A percentile compares a stretch with the other conserved stretches of the same genome.
Conservation (phyloP, 768 basidiomycete genomes). For the Pholiota microspora region DNA sequence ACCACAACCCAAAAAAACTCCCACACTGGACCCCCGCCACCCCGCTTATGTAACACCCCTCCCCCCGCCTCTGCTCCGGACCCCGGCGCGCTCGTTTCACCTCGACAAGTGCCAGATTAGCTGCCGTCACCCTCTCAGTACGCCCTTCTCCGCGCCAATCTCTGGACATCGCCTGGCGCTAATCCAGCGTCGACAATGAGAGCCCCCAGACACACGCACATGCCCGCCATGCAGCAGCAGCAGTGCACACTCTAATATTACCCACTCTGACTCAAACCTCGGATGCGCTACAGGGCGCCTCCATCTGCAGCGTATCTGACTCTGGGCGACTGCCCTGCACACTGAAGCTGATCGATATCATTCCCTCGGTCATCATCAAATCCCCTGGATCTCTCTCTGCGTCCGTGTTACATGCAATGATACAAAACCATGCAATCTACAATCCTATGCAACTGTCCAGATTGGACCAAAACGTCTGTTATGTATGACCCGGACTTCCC, state of each 20-base stretch:
- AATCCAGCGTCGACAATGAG: background rate
- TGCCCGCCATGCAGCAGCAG: background rate
- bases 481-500: too few species aligned
- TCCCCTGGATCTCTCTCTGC: background rate
- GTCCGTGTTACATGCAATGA: background rate
- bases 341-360: too few species aligned
- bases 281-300: too few species aligned
- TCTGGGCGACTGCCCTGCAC: background rate
- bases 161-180: background rate
- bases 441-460: too few species aligned
- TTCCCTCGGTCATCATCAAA: background rate
- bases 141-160: too few species aligned
- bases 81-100: background rate
- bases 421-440: background rate
- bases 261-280: background rate
- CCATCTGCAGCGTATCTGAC: background rate
- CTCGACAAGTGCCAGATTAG: background rate
- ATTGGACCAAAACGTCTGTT: too few species aligned
- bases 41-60: slow-evolving; percentile 15
- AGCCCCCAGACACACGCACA: too few species aligned
- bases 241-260: background rate
- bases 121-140: background rate
- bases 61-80: background rate
- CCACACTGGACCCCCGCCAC: slow-evolving; percentile 24
- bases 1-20: slow-evolving; percentile 21